Conservation (phyloP, 1,139 yeast species). For the Lodderomyces pseudojiufengensis region DNA sequence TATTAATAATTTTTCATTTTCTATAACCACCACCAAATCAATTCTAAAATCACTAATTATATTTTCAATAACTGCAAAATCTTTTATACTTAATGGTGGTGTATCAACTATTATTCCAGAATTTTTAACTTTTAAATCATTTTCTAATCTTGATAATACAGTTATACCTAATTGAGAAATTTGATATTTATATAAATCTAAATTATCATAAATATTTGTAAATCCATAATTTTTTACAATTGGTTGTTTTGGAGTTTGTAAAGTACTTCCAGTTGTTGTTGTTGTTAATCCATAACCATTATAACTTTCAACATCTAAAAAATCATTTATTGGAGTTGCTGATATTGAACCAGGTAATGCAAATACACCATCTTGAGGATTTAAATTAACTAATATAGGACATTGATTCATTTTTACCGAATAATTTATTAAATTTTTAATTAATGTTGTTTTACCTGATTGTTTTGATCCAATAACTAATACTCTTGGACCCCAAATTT, state of each 20-base stretch:
- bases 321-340: slow-evolving; percentile 80
- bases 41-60: slow-evolving; percentile 62
- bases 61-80: slow-evolving; percentile 52
- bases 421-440: slow-evolving; percentile 69
- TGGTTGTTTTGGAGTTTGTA: slow-evolving; percentile 82
- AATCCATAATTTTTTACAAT: slow-evolving; percentile 77
- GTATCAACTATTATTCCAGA: slow-evolving; percentile 79
- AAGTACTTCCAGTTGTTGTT: slow-evolving; percentile 81
- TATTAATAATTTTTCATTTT: slow-evolving; percentile 60
- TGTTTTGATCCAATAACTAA: slow-evolving; percentile 69
- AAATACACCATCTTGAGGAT: slow-evolving; percentile 77
- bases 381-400: slow-evolving; percentile 74
- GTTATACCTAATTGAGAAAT: slow-evolving; percentile 57
- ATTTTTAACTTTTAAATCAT: slow-evolving; percentile 49
- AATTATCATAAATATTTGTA: slow-evolving; percentile 55
- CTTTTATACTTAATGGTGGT: slow-evolving; percentile 56
- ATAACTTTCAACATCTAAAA: slow-evolving; percentile 69
- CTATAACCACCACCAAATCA: slow-evolving; percentile 54
- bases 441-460: slow-evolving; percentile 75
- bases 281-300: slow-evolving; percentile 79
- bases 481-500: slow-evolving; percentile 56
- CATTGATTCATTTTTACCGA: slow-evolving; percentile 66
- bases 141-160: slow-evolving; percentile 53
- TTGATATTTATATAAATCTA: slow-evolving; percentile 55
- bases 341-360: slow-evolving; percentile 82